phyloP scores from a whole-genome alignment of 116 monocot species.

The Papilionanthe hybrid region DNA sequence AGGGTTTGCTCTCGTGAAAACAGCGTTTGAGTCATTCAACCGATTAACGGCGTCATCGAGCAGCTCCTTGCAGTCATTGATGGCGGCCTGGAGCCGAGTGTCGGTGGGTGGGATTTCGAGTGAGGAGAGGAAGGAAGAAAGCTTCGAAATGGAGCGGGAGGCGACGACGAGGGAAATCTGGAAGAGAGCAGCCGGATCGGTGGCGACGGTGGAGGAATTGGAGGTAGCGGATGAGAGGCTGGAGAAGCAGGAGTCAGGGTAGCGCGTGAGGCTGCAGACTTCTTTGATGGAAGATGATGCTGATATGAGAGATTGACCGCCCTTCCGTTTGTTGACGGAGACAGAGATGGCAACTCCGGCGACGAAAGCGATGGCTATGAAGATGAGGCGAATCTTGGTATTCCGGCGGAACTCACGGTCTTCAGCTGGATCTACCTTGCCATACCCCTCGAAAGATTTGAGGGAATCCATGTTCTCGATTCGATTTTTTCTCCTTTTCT shows the following conservation, averaged over 20 bases:
- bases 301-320: constrained; percentile 1
- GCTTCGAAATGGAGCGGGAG: constrained; percentile 18
- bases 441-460: constrained; percentile 72
- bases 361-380: constrained; percentile 31
- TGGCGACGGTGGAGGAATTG: constrained; percentile 22
- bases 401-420: constrained; percentile 41
- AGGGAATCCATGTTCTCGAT: constrained; percentile 9
- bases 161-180: constrained; percentile 54
- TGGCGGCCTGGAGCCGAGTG: constrained; percentile 30
- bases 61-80: constrained; percentile 48
- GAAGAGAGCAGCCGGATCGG: constrained; percentile 63
- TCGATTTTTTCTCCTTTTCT: too few species aligned
- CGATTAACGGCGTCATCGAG: constrained; percentile 48
- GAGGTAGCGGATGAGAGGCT: constrained; percentile 36
- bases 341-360: constrained; percentile 10
- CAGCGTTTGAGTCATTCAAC: constrained; percentile 23
- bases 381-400: constrained; percentile 28
- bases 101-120: constrained; percentile 26
- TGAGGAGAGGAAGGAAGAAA: constrained; percentile 19
- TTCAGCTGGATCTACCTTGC: constrained; percentile 46
- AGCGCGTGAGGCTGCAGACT: constrained; percentile 50
- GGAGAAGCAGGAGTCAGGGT: constrained; percentile 58
- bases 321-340: not conserved
- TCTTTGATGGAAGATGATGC: constrained; percentile 38
- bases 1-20: not conserved